Base-by-base conservation (phyloP, 225 moss, liverwort and hornwort genomes). In the Asterella californica region DNA sequence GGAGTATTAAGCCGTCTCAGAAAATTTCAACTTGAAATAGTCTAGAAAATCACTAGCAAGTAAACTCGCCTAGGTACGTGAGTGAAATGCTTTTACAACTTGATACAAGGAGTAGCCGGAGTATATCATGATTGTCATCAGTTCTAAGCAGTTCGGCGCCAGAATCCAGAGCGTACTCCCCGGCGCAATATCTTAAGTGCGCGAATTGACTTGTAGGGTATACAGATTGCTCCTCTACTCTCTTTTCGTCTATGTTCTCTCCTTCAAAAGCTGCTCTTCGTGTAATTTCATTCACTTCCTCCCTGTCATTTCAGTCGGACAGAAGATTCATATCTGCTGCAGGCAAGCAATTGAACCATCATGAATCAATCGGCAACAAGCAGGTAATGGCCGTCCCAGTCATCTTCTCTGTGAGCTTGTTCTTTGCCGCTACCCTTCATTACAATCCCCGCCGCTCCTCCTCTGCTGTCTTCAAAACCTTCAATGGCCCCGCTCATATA, bases 401-500 rank as follows among this genome's bases (percentile, higher is more conserved):
- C n/a, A n/a, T 10, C 27, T 38, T 38, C 19, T 45, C 32, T 32
- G 11, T 30, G 15, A 32, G 8, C 38, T 34, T 38, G 22, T 18
- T 65, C 42, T 46, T 34, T 19, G 2, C 36, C 2, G 8, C 37
- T 46, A 10, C 47, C n/a, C n/a, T n/a, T n/a, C n/a, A n/a, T n/a
- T n/a, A n/a, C n/a, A n/a, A n/a, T n/a, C n/a, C n/a, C n/a, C n/a
- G n/a, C n/a, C n/a, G n/a, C 72, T 29, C 27, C 48, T 4, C 48
- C 30, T n/a, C 72, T 72, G n/a, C 27, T n/a, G n/a, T n/a, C 72
- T 72, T 72, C 72, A 49, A 72, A 72, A 49, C 72, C 72, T 72
- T 15, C 0, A 5, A 10, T 29, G 45, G 27, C 49, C 49, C 49
- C 50, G 48, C 49, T 48, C 49, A 72, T 49, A 50, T 72, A 49